phyloP scores from a whole-genome alignment of 495 filamentous ascomycete genomes.

The Podospora bellae-mahoneyi region DNA sequence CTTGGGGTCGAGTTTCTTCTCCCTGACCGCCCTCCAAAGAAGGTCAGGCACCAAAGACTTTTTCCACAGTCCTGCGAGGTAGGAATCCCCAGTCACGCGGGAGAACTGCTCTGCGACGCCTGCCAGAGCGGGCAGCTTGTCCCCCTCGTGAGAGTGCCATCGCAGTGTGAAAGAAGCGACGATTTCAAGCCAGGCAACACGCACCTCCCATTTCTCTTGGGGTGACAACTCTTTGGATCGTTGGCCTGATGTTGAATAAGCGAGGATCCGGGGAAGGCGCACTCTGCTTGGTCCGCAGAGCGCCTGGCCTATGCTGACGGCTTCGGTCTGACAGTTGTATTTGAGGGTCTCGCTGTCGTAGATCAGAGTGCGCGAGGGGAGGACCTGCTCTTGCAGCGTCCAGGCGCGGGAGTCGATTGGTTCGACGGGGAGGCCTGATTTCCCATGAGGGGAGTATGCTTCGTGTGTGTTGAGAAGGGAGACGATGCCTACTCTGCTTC shows the following conservation, averaged over 20 bases:
- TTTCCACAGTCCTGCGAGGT: background rate
- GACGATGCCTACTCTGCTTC: background rate
- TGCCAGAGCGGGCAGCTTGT: background rate
- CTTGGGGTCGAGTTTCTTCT: background rate
- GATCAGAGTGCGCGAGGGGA: background rate
- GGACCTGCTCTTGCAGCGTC: background rate
- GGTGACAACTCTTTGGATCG: background rate
- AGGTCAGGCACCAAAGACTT: background rate
- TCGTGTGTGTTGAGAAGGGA: background rate
- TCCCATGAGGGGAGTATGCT: background rate
- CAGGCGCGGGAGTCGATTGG: background rate
- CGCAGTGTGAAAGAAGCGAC: background rate
- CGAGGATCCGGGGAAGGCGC: background rate
- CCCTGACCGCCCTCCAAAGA: background rate
- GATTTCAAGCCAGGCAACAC: background rate
- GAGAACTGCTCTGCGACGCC: slow-evolving; percentile 3
- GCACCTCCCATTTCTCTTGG: background rate
- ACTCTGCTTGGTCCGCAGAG: background rate
- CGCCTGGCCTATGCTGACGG: slow-evolving; percentile 5
- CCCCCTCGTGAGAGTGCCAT: background rate
- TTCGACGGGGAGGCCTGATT: background rate
- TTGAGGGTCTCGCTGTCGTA: slow-evolving; percentile 2
- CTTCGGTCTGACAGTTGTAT: background rate
- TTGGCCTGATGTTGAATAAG: background rate
- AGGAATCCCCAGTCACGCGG: background rate